Base-by-base conservation (phyloP, 75 land plant species). In the Azolla pinnata region DNA sequence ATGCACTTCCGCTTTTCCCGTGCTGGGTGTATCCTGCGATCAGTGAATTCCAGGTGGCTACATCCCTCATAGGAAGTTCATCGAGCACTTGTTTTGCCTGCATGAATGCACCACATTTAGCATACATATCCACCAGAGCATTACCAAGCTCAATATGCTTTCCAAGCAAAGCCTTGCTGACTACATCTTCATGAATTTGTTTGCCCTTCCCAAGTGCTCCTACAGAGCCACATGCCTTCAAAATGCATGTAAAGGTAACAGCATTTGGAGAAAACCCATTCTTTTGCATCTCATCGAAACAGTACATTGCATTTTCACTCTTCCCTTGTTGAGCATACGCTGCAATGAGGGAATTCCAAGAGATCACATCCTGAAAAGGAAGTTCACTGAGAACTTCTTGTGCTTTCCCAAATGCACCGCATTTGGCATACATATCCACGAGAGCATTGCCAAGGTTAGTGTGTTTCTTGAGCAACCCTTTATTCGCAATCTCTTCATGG, bases 291-390 rank as follows among this genome's bases (percentile, higher is more conserved):
- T 54, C 57, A 0, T 18, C 0, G 63, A 83, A 85, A 24, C 68
- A 29, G 35, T 4, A 29, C 3, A 73, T 3, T 32, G 80, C 70
- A 38, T 69, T 64, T 25, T 57, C 34, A 4, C 59, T 1, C 20
- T n/a, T 33, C 34, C 34, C 12, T 33, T 29, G 19, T 18, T 57
- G 26, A 40, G 72, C 58, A 76, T 78, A 58, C 45, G 65, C 73
- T 44, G 68, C 33, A 63, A 80, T 75, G 9, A 84, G 40, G 0
- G 83, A 60, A 65, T 78, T 84, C 87, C 87, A 84, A 40, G 87
- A 77, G 44, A 77, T 75, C 33, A 76, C 68, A 60, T 49, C 67
- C 59, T 33, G 75, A 21, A 1, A 0, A 16, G 30, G 9, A 61
- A 79, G 65, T 18, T 42, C 56, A 2, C 54, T 56, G 52, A 84